Percentiles rank a stretch among this genome's conserved stretches.
phyloP scores from a whole-genome alignment of 768 basidiomycete species.

The Pisolithus tinctorius region DNA sequence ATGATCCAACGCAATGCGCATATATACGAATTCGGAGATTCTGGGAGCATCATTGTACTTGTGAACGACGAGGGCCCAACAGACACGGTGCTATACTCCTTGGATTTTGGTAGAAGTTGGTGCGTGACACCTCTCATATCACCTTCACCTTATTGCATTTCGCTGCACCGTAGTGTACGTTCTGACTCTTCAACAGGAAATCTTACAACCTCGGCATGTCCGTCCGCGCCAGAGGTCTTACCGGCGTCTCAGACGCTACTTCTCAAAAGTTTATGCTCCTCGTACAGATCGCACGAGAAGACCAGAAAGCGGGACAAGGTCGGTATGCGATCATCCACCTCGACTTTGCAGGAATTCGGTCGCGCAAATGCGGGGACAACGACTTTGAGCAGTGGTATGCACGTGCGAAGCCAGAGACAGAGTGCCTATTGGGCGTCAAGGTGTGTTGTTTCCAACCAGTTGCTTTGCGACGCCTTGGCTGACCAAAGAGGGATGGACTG shows the following conservation, averaged over 20 bases:
- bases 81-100: constrained; percentile 66
- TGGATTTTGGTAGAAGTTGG: constrained; percentile 82
- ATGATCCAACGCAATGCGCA: constrained; percentile 73
- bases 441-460: constrained; percentile 31
- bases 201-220: constrained; percentile 62
- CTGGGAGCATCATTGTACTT: constrained; percentile 70
- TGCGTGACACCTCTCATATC: constrained; percentile 31
- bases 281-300: constrained; percentile 62
- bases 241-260: constrained; percentile 90
- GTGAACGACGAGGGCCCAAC: constrained; percentile 81
- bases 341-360: constrained; percentile 69
- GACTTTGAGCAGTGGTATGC: constrained; percentile 94
- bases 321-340: constrained; percentile 70
- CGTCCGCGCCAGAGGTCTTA: constrained; percentile 68
- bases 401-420: constrained; percentile 46
- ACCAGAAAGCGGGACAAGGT: constrained; percentile 45
- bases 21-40: constrained; percentile 96
- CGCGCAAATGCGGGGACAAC: constrained; percentile 55
- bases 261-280: constrained; percentile 93
- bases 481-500: neutral
- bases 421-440: constrained; percentile 95
- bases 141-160: neutral
- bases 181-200: constrained; percentile 41
- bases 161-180: neutral
- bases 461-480: neutral